Evolutionary conservation across 257 asterid species (phyloP).

Genomic region (Solanum lycopersicoides): DNA sequence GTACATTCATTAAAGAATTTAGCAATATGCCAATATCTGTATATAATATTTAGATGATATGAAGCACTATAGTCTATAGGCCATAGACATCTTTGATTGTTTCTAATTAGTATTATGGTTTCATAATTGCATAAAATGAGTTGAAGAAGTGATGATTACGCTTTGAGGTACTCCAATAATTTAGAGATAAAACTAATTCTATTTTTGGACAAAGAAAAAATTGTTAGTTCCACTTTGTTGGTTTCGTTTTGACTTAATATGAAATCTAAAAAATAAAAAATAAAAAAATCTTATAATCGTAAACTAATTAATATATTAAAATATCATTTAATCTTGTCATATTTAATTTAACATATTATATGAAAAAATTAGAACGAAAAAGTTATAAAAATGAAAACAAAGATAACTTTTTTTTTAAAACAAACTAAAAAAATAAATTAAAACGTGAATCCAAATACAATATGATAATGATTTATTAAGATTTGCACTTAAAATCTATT

Average conservation of each 20-base stretch:
- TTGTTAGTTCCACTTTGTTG: too few species aligned
- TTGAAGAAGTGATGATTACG: not conserved
- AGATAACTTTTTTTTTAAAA: too few species aligned
- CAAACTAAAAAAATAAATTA: too few species aligned
- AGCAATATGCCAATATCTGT: too few species aligned
- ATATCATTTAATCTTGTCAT: too few species aligned
- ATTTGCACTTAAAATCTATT: not conserved
- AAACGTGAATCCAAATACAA: not conserved
- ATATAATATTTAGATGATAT: not conserved
- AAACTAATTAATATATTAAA: too few species aligned
- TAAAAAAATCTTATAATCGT: too few species aligned
- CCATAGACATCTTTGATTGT: not conserved
- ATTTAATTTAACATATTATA: not conserved
- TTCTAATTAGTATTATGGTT: not conserved
- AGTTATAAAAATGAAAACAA: not conserved
- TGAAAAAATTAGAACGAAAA: not conserved
- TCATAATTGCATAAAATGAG: not conserved
- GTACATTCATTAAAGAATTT: not conserved
- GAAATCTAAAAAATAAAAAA: too few species aligned
- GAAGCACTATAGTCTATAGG: not conserved
- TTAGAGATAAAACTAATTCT: not conserved
- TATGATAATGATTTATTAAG: not conserved
- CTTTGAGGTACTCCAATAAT: not conserved
- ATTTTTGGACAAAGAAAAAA: not conserved
- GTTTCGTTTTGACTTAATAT: too few species aligned